Percentiles rank a stretch among this genome's conserved stretches.
Conservation (phyloP, 1,284 basidiomycete genomes). For the Malassezia dermatis region DNA sequence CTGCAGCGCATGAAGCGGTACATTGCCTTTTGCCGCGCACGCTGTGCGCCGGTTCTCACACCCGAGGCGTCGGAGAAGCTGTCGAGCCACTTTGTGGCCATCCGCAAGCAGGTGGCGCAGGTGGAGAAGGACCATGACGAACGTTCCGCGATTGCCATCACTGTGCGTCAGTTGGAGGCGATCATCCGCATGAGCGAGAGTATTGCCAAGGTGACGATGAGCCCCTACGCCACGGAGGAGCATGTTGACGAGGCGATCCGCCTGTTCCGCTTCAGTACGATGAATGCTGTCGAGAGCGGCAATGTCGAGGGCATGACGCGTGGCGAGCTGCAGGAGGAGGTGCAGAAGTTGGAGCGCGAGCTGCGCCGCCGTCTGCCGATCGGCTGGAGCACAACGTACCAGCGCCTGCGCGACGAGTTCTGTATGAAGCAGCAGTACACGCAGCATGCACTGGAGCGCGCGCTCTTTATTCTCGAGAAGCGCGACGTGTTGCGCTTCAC, state of each 20-base stretch:
- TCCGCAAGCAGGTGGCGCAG: constrained; percentile 89
- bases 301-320: constrained; percentile 86
- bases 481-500: constrained; percentile 85
- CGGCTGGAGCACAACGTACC: constrained; percentile 93
- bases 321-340: constrained; percentile 86
- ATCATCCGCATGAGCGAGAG: constrained; percentile 98
- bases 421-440: constrained; percentile 69
- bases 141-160: constrained; percentile 94
- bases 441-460: constrained; percentile 76
- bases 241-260: constrained; percentile 98
- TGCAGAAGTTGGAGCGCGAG: constrained; percentile 82
- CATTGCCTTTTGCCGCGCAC: constrained; percentile 88
- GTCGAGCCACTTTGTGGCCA: constrained; percentile 86
- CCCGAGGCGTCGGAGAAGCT: constrained; percentile 91
- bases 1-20: constrained; percentile 98
- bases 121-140: constrained; percentile 96
- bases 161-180: constrained; percentile 94
- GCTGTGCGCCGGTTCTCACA: constrained; percentile 88
- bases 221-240: constrained; percentile 72
- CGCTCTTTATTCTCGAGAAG: constrained; percentile 86
- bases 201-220: constrained; percentile 84
- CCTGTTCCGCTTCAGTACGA: constrained; percentile 95
- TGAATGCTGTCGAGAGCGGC: constrained; percentile 93
- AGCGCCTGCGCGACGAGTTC: constrained; percentile 86
- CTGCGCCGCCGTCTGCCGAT: constrained; percentile 77